phyloP scores from a whole-genome alignment of 257 asterid genomes.

The Solanum arcanum region DNA sequence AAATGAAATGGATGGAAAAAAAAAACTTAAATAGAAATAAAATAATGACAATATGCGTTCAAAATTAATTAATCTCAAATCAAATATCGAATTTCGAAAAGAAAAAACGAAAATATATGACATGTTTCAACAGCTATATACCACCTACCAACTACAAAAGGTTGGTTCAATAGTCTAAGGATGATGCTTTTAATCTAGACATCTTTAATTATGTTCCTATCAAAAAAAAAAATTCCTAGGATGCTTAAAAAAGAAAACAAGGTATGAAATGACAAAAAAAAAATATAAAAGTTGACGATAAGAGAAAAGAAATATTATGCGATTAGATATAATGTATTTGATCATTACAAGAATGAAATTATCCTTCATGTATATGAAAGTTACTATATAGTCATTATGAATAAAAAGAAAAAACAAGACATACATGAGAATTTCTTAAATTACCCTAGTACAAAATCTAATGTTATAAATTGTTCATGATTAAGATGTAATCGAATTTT shows the following conservation, averaged over 20 bases:
- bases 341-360: neutral
- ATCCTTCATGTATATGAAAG: neutral
- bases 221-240: neutral
- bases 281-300: neutral
- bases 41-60: neutral
- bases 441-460: neutral
- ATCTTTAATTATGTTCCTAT: neutral
- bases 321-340: neutral
- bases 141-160: neutral
- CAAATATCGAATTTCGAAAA: fast-evolving
- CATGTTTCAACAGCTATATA: neutral
- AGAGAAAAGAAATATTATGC: neutral
- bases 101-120: neutral
- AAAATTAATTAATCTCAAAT: neutral
- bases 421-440: neutral
- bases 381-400: neutral
- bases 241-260: neutral
- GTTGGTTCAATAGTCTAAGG: neutral
- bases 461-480: neutral
- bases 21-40: neutral
- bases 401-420: neutral
- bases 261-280: neutral
- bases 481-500: neutral
- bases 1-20: neutral
- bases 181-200: neutral